These are phyloP conservation scores for Pinus tabuliformis DNA, from an alignment of 75 land plant species.

Conservation along the genomic window DNA sequence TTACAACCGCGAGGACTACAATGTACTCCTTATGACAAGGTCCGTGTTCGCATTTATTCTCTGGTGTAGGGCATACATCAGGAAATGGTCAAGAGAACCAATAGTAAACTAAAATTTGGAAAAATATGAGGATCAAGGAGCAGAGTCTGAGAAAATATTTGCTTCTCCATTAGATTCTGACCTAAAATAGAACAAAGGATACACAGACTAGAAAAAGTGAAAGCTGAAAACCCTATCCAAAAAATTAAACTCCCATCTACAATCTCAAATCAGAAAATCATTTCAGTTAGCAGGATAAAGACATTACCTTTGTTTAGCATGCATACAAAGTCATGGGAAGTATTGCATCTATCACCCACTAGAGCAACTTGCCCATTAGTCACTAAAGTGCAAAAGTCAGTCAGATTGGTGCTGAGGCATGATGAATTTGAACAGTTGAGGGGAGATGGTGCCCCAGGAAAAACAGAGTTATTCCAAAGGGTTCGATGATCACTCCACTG, in stretches of 20 bases:
- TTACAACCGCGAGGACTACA: slow-evolving; percentile 79
- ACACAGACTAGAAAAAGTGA: background rate
- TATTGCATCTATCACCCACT: slow-evolving; percentile 54
- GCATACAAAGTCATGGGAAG: slow-evolving; percentile 60
- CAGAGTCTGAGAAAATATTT: background rate
- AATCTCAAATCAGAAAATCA: slow-evolving; percentile 11
- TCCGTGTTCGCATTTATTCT: slow-evolving; percentile 46
- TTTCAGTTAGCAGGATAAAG: background rate
- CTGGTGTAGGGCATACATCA: slow-evolving; percentile 33
- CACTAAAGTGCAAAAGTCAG: slow-evolving; percentile 46
- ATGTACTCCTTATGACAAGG: slow-evolving; percentile 75
- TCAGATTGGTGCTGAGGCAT: slow-evolving; percentile 24
- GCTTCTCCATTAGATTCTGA: background rate
- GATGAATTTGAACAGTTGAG: slow-evolving; percentile 35
- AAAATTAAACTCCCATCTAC: background rate
- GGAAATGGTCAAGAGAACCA: background rate
- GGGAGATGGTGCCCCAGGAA: slow-evolving; percentile 22
- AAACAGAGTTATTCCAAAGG: slow-evolving; percentile 47
- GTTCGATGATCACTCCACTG: slow-evolving; percentile 70
- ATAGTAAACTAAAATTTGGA: background rate
- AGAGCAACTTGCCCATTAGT: slow-evolving; percentile 25
- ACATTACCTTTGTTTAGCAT: slow-evolving; percentile 53
- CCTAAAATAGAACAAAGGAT: background rate
- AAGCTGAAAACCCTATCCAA: background rate
- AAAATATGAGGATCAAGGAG: background rate